Evolutionary conservation across 225 moss, liverwort and hornwort species (phyloP), one percentile per base, ranked within the genome.

Genomic region (Asterella californica): DNA sequence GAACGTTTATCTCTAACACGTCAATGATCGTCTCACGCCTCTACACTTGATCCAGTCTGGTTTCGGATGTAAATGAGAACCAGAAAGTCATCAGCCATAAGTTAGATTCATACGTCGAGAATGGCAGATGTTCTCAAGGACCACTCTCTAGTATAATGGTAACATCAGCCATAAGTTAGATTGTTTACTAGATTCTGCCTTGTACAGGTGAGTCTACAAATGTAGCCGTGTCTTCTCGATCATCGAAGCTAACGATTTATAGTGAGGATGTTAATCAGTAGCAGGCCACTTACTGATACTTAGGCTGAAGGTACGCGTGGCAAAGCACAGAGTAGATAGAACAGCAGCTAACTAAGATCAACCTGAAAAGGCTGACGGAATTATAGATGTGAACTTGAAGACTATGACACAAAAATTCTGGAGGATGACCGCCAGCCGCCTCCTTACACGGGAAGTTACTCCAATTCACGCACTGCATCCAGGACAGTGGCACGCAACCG

Each of bases 381-480:
- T 9, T 11, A 37, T 24, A n/a, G n/a, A 74, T 57, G 37, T n/a
- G 59, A 57, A 59, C 57, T 59, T 59, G 59, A 76, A 57, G 25
- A 76, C 36, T 38, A 57, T 76, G 36, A 76, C 2, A 52, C 32
- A 34, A 76, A 57, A 38, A 9, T 59, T 59, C 59, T 55, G 36
- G 75, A 37, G 25, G 59, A 59, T 76, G 37, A 59, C 27, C 75
- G 37, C 75, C 75, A 59, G 25, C 34, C 25, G 75, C 57, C 37
- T 57, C 37, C 37, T 59, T 76, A 59, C 55, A 59, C 57, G 37
- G 25, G 33, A 37, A 22, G 57, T 38, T 38, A 21, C 24, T 57
- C 75, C 54, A 24, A 57, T 37, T 76, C 75, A 59, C 36, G 36
- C 37, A 37, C 54, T 72, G 72, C 49, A 54, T 59, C 37, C 75